phyloP scores from a whole-genome alignment of 768 basidiomycete species.

The Terana coerulea region DNA sequence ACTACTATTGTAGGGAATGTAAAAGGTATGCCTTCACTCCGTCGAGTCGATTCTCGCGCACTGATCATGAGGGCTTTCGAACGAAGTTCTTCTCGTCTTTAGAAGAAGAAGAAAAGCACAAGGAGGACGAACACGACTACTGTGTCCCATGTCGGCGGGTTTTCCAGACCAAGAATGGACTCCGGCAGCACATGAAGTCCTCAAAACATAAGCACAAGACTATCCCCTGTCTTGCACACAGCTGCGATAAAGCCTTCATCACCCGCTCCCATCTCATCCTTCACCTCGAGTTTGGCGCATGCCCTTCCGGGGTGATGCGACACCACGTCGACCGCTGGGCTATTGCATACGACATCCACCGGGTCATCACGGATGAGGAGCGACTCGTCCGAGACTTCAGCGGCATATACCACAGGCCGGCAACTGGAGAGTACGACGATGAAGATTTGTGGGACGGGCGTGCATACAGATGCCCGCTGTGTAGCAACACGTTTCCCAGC shows the following conservation, averaged over 20 bases:
- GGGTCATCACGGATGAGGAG: constrained; percentile 53
- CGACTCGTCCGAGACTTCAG: constrained; percentile 42
- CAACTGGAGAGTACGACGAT: too few relatives aligned
- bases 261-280: constrained; percentile 51
- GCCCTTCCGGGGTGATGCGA: constrained; percentile 46
- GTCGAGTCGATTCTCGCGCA: too few relatives aligned
- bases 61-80: too few relatives aligned
- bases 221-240: constrained; percentile 33
- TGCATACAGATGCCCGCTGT: too few relatives aligned
- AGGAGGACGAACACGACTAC: constrained; percentile 29
- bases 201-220: constrained; percentile 43
- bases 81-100: too few relatives aligned
- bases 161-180: constrained; percentile 40
- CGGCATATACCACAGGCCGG: constrained; percentile 9
- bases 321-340: constrained; percentile 37
- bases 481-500: too few relatives aligned
- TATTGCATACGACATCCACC: constrained; percentile 38
- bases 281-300: constrained; percentile 61
- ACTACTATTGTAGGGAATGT: too few relatives aligned
- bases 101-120: too few relatives aligned
- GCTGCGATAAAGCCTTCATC: constrained; percentile 47
- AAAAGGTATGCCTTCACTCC: too few relatives aligned
- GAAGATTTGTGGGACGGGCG: too few relatives aligned
- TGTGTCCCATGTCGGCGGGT: constrained; percentile 40
- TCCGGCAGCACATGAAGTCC: constrained; percentile 42